A percentile compares a stretch with the other conserved stretches of the same genome.
Evolutionary conservation across 768 basidiomycete species (phyloP).

Genomic region (Mycena latifolia): DNA sequence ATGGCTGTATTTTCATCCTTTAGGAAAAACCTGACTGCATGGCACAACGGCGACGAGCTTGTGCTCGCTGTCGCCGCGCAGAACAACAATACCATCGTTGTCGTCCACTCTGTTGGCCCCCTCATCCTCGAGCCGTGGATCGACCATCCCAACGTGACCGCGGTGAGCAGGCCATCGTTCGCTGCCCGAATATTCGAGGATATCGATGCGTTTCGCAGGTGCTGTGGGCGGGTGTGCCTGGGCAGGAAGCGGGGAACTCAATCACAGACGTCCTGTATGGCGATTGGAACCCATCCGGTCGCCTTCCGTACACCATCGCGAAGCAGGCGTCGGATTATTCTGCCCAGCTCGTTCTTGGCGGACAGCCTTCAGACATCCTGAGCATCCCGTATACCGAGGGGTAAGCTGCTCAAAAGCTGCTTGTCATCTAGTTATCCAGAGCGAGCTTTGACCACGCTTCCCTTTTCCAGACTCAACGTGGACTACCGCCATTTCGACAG

Average conservation of each 20-base stretch:
- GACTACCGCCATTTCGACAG: constrained; percentile 80
- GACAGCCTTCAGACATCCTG: constrained; percentile 52
- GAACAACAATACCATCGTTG: constrained; percentile 80
- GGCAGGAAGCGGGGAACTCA: constrained; percentile 77
- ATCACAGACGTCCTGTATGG: constrained; percentile 82
- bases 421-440: neutral
- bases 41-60: constrained; percentile 80
- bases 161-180: constrained; percentile 53
- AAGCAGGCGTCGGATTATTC: constrained; percentile 69
- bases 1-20: constrained; percentile 8
- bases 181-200: neutral
- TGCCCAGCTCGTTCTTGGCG: constrained; percentile 59
- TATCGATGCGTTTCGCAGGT: constrained; percentile 48
- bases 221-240: constrained; percentile 77
- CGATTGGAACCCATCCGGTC: constrained; percentile 73
- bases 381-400: constrained; percentile 72
- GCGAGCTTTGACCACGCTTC: neutral
- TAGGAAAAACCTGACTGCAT: constrained; percentile 78
- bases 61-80: constrained; percentile 75
- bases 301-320: constrained; percentile 83
- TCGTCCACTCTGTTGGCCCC: constrained; percentile 74
- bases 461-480: constrained; percentile 61
- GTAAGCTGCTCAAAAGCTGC: constrained; percentile 38
- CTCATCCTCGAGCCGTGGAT: constrained; percentile 76
- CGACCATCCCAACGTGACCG: constrained; percentile 79